Conservation (phyloP, 805 yeast species). For the Candida alai region DNA sequence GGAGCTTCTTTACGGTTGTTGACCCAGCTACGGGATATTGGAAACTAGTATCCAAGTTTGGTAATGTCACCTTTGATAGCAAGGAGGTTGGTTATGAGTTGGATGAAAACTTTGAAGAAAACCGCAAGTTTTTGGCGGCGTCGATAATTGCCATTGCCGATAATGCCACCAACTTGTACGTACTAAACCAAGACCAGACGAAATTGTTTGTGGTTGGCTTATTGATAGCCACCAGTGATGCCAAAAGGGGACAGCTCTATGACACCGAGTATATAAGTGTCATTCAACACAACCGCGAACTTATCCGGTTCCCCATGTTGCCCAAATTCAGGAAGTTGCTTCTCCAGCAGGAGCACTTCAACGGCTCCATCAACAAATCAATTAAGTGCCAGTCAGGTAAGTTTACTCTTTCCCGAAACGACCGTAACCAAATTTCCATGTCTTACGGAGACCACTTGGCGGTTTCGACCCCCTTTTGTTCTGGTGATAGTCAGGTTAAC, state of each 20-base stretch:
- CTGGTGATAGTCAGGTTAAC: conserved; percentile 19
- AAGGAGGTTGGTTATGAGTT: conserved; percentile 20
- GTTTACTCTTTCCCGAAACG: conserved; percentile 21
- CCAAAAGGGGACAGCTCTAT: conserved; percentile 17
- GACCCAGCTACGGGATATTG: conserved; percentile 21
- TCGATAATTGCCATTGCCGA: conserved; percentile 22
- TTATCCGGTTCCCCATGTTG: conserved; percentile 28
- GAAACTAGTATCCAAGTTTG: conserved; percentile 33
- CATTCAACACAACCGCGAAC: conserved; percentile 13
- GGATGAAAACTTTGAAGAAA: conserved; percentile 12
- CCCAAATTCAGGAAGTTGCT: conserved; percentile 27
- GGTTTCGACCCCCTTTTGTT: conserved; percentile 27
- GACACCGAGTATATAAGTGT: conserved; percentile 26
- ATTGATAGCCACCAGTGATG: conserved; percentile 10
- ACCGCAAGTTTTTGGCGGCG: conserved; percentile 21
- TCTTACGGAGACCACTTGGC: conserved; percentile 26
- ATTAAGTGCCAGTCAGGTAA: conserved; percentile 18
- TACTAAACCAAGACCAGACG: conserved; percentile 12
- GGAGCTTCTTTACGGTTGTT: conserved; percentile 25
- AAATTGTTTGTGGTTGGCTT: conserved; percentile 22
- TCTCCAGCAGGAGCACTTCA: conserved; percentile 17
- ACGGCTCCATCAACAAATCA: conserved; percentile 15
- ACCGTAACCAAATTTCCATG: conserved; percentile 23
- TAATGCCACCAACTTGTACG: conserved; percentile 18
- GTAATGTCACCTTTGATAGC: conserved; percentile 27